A percentile compares a stretch with the other conserved stretches of the same genome.
These are phyloP conservation scores for Tausonia pullulans DNA, from an alignment of 1,284 basidiomycete species.

Conservation along the genomic window DNA sequence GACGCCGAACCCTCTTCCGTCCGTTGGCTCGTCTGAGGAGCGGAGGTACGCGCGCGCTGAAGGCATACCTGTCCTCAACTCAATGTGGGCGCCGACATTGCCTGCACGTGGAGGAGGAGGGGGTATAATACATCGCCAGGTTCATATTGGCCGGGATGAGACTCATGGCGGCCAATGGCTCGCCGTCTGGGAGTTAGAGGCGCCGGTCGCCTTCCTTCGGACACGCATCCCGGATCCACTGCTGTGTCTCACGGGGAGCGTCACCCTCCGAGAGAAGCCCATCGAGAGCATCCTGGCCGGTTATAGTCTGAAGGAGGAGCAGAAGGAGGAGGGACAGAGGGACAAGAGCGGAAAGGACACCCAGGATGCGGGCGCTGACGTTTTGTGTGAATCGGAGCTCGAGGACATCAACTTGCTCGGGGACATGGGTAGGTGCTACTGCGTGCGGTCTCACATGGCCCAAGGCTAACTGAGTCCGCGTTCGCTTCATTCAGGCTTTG, in stretches of 20 bases:
- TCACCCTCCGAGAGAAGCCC: constrained; percentile 62
- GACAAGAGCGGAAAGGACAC: constrained; percentile 7
- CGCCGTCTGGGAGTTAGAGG: constrained; percentile 57
- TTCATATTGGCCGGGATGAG: constrained; percentile 32
- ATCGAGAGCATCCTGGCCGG: constrained; percentile 21
- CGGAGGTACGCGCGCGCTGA: constrained; percentile 61
- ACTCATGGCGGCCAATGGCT: constrained; percentile 63
- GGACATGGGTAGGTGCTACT: constrained; percentile 42
- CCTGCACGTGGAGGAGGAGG: constrained; percentile 17
- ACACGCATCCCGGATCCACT: constrained; percentile 60
- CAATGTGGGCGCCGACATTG: constrained; percentile 54
- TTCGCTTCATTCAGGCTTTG: constrained; percentile 18
- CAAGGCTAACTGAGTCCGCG: background rate
- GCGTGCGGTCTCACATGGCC: too few species aligned
- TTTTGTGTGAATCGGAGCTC: constrained; percentile 37
- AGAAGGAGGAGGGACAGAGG: background rate
- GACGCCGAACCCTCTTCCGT: constrained; percentile 62
- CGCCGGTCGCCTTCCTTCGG: constrained; percentile 63
- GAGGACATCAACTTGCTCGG: constrained; percentile 71
- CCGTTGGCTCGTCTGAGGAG: constrained; percentile 17
- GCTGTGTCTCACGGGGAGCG: constrained; percentile 64
- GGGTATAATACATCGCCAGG: background rate
- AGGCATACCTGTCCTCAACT: constrained; percentile 56
- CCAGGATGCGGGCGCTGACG: constrained; percentile 19
- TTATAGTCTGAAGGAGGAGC: constrained; percentile 18